phyloP scores from a whole-genome alignment of 164 flowering plant genomes.

The Cinnamomum micranthum region DNA sequence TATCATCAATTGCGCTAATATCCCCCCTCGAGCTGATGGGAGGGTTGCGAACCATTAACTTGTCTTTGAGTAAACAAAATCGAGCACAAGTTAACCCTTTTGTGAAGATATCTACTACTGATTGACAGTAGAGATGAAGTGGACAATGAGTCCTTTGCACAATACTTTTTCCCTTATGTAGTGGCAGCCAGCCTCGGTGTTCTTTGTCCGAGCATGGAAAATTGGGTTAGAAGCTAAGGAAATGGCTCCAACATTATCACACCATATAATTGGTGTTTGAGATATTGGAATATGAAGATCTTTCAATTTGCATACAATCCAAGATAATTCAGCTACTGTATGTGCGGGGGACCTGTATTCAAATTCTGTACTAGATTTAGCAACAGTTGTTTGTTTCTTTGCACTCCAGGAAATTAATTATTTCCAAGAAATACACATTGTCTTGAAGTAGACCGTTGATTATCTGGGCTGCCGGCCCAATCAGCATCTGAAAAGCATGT shows the following conservation, averaged over 20 bases:
- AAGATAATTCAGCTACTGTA: too few species aligned
- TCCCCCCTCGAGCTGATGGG: background rate
- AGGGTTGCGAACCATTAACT: background rate
- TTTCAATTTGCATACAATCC: too few species aligned
- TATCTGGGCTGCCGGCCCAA: background rate
- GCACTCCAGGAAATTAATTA: background rate
- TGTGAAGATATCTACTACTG: background rate
- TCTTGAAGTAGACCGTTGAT: background rate
- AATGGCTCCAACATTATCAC: too few species aligned
- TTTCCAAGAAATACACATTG: background rate
- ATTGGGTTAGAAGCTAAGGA: slow-evolving; percentile 24
- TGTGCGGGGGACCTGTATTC: too few species aligned
- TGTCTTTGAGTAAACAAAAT: background rate
- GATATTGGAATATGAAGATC: too few species aligned
- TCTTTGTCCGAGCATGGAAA: slow-evolving; percentile 20
- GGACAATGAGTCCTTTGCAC: background rate
- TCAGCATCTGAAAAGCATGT: background rate
- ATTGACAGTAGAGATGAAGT: background rate
- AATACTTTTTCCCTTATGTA: background rate
- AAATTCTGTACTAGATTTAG: background rate
- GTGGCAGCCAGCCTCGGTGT: background rate
- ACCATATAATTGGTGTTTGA: too few species aligned
- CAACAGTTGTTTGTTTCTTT: background rate
- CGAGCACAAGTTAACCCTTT: background rate
- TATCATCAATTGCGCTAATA: background rate